Percentiles rank a stretch among this genome's conserved stretches.
These are phyloP conservation scores for Pisolithus thermaeus DNA, from an alignment of 1,284 basidiomycete species.

Conservation along the genomic window DNA sequence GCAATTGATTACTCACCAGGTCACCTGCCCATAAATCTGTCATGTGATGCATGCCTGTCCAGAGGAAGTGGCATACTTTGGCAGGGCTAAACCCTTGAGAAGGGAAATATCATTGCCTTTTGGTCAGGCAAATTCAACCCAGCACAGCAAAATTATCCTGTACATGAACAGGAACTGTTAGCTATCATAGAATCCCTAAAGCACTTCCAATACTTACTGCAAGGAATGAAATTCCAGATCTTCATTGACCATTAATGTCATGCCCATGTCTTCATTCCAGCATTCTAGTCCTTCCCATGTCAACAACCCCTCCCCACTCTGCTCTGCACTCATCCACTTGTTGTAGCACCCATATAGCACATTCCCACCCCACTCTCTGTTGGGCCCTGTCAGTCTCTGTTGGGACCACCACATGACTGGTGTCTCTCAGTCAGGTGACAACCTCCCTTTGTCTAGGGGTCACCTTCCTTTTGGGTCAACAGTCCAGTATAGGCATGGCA, in stretches of 20 bases:
- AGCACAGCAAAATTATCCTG: slow-evolving; percentile 21
- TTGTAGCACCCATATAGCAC: no score
- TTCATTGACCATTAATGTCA: slow-evolving; percentile 32
- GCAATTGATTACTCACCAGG: slow-evolving; percentile 17
- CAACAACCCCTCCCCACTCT: no score
- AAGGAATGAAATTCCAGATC: slow-evolving; percentile 17
- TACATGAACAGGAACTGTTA: slow-evolving; percentile 18
- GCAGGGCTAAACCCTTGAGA: slow-evolving; percentile 9
- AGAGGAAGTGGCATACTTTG: slow-evolving; percentile 16
- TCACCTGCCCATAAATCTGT: slow-evolving; percentile 11
- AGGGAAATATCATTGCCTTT: slow-evolving; percentile 18
- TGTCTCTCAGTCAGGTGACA: no score
- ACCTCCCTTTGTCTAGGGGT: no score
- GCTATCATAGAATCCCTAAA: slow-evolving; percentile 27
- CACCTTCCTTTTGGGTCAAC: no score
- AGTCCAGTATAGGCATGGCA: no score
- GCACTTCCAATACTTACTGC: slow-evolving; percentile 13
- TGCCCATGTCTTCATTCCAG: no score
- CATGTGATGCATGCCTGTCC: slow-evolving; percentile 16
- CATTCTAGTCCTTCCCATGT: no score
- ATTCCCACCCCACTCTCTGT: no score
- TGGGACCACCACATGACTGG: no score
- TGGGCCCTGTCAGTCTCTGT: no score
- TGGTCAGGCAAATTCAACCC: slow-evolving; percentile 27
- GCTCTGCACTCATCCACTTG: no score